phyloP scores from a whole-genome alignment of 2,329 filamentous ascomycete genomes.

The Cryphonectria japonica region DNA sequence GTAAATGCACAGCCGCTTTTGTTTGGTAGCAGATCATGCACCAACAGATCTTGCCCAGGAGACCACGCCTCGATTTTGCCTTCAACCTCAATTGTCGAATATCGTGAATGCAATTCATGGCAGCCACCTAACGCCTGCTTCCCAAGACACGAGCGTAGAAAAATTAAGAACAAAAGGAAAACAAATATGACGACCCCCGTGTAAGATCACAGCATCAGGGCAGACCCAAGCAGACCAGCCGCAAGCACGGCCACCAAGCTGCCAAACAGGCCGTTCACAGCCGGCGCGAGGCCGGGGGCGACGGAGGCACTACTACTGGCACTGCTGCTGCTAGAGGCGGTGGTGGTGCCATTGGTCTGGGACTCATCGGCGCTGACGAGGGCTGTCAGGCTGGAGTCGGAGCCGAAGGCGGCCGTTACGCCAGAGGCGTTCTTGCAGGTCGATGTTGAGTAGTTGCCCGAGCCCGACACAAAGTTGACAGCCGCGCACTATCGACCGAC shows the following conservation, averaged over 20 bases:
- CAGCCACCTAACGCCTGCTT: slow-evolving; percentile 8
- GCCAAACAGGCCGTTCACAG: slow-evolving; percentile 19
- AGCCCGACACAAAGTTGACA: slow-evolving; percentile 58
- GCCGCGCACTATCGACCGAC: slow-evolving; percentile 51
- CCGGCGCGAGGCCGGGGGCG: slow-evolving; percentile 18
- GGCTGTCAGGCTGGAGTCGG: slow-evolving; percentile 38
- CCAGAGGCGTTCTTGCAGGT: slow-evolving; percentile 45
- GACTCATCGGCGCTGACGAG: slow-evolving; percentile 36
- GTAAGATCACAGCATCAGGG: slow-evolving; percentile 14
- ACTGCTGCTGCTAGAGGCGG: slow-evolving; percentile 23
- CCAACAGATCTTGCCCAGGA: neutral
- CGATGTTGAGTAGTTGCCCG: slow-evolving; percentile 33
- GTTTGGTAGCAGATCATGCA: neutral
- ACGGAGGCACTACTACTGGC: slow-evolving; percentile 12
- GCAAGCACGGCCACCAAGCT: slow-evolving; percentile 19
- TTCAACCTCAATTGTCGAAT: neutral
- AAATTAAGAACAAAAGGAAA: neutral
- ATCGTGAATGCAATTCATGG: neutral
- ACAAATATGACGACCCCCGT: neutral
- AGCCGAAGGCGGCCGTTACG: slow-evolving; percentile 38
- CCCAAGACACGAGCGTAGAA: neutral
- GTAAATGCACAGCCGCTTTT: neutral
- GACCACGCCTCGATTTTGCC: neutral
- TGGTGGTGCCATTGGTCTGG: slow-evolving; percentile 32
- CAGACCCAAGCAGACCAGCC: slow-evolving; percentile 22